Conservation (phyloP, 1,284 basidiomycete genomes). For the Peniophora sp. region DNA sequence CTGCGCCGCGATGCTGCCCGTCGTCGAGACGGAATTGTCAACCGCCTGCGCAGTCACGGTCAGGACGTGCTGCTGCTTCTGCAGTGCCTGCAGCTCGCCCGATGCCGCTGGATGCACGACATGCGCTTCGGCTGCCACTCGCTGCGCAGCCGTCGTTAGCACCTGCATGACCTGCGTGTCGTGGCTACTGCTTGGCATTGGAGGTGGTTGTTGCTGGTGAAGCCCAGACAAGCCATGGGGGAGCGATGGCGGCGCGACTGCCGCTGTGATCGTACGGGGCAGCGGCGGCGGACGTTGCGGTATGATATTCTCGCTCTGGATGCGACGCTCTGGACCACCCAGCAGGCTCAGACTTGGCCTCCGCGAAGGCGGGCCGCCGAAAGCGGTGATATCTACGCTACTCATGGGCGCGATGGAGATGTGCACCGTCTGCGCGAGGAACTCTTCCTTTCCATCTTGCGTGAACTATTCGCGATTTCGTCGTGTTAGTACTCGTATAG, state of each 20-base stretch:
- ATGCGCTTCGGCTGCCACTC: constrained; percentile 66
- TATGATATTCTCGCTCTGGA: constrained; percentile 30
- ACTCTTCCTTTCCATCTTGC: constrained; percentile 66
- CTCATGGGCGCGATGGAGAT: constrained; percentile 67
- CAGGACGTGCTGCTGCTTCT: constrained; percentile 72
- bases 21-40: constrained; percentile 50
- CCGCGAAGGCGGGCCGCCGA: constrained; percentile 35
- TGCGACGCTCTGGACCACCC: constrained; percentile 50
- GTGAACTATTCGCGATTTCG: constrained; percentile 38
- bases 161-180: constrained; percentile 68
- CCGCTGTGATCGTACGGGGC: not conserved
- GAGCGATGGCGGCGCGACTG: constrained; percentile 10
- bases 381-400: constrained; percentile 49
- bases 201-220: constrained; percentile 15
- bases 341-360: constrained; percentile 29
- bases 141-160: constrained; percentile 63
- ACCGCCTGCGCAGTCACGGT: constrained; percentile 71
- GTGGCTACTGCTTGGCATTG: constrained; percentile 23
- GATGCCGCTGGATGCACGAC: constrained; percentile 41
- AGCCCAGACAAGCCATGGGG: too few species aligned
- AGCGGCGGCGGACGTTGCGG: not conserved
- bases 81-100: constrained; percentile 53
- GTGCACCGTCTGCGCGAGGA: constrained; percentile 56
- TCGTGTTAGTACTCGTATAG: not conserved
- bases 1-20: constrained; percentile 33